These are phyloP conservation scores for Paxillus involutus DNA, from an alignment of 768 basidiomycete genomes.

Conservation along the genomic window DNA sequence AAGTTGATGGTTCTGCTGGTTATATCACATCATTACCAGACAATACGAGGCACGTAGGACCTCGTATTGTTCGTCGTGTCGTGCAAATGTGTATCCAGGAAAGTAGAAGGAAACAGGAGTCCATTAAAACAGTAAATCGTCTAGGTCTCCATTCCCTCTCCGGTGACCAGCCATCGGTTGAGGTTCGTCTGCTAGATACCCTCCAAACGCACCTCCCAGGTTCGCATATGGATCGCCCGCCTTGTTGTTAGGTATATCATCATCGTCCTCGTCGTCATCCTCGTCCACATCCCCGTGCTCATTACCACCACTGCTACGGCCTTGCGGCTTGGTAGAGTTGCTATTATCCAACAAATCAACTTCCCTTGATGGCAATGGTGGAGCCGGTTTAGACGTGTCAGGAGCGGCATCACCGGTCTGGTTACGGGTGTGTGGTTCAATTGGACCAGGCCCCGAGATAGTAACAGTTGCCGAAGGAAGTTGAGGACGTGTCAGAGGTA, in stretches of 20 bases:
- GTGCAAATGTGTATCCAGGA: constrained; percentile 1
- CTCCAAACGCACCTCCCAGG: constrained; percentile 73
- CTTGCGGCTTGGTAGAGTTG: constrained; percentile 1
- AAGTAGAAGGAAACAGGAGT: neutral
- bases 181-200: constrained; percentile 72
- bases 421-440: constrained; percentile 28
- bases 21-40: neutral
- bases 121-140: constrained; percentile 66
- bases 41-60: neutral
- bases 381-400: constrained; percentile 31
- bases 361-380: constrained; percentile 28
- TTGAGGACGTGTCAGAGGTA: constrained; percentile 55
- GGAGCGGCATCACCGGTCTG: constrained; percentile 25
- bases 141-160: constrained; percentile 48
- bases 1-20: neutral
- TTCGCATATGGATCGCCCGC: constrained; percentile 78
- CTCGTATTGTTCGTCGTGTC: neutral
- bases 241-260: constrained; percentile 32
- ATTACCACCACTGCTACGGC: constrained; percentile 3
- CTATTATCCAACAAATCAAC: constrained; percentile 21
- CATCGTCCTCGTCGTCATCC: constrained; percentile 41
- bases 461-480: constrained; percentile 45
- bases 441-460: constrained; percentile 56
- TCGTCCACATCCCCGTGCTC: constrained; percentile 26
- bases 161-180: constrained; percentile 51